These are phyloP conservation scores for Malassezia restricta DNA, from an alignment of 1,284 basidiomycete genomes.

Conservation along the genomic window DNA sequence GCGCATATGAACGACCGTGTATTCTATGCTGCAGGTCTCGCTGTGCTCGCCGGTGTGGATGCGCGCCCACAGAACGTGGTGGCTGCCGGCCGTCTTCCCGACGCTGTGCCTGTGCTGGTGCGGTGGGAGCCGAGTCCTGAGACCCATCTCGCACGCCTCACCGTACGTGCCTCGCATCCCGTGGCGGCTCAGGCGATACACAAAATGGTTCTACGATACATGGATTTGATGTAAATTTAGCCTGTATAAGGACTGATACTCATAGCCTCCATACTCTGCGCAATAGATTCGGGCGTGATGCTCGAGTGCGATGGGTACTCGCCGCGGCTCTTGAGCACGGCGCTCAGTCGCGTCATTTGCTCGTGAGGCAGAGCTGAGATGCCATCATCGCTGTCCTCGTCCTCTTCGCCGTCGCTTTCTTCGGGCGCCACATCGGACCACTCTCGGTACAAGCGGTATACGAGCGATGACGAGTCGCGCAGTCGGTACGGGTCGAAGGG, in stretches of 20 bases:
- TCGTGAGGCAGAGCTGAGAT: not conserved
- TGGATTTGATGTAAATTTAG: not conserved
- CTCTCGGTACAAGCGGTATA: constrained; percentile 51
- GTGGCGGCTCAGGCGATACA: not conserved
- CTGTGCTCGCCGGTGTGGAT: constrained; percentile 57
- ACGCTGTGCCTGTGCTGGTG: constrained; percentile 74
- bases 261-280: constrained; percentile 39
- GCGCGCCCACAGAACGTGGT: constrained; percentile 67
- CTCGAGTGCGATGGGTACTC: constrained; percentile 3
- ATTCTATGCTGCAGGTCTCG: constrained; percentile 57
- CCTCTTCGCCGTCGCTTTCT: constrained; percentile 17
- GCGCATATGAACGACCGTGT: not conserved
- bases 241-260: constrained; percentile 34
- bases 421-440: constrained; percentile 51
- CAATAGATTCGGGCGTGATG: constrained; percentile 28
- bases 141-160: constrained; percentile 85
- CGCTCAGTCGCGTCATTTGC: constrained; percentile 12
- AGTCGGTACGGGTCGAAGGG: constrained; percentile 96
- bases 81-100: constrained; percentile 78
- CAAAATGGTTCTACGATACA: not conserved
- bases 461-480: constrained; percentile 51
- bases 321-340: not conserved
- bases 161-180: constrained; percentile 87
- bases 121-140: constrained; percentile 87
- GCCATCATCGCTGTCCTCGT: constrained; percentile 4